Evolutionary conservation across 2,329 filamentous ascomycete species (phyloP).

Genomic region (Ascochyta viciae-villosae): DNA sequence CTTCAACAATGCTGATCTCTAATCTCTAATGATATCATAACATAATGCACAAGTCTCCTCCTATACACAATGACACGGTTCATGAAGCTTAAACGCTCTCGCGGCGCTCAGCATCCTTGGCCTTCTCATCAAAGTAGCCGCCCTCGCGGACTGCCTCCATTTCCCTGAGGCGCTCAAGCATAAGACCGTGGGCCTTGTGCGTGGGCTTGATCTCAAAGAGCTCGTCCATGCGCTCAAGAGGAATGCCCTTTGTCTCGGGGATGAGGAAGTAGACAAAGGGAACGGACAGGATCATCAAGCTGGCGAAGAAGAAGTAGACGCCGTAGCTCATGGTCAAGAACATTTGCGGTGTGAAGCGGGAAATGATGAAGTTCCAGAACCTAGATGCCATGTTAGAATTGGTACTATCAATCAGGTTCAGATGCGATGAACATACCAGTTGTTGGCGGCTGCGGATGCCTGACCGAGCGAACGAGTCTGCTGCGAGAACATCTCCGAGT

Average conservation of each 20-base stretch:
- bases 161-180: slow-evolving; percentile 48
- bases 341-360: slow-evolving; percentile 72
- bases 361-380: slow-evolving; percentile 73
- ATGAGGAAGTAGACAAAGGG: slow-evolving; percentile 56
- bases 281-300: slow-evolving; percentile 54
- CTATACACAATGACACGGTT: neutral
- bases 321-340: slow-evolving; percentile 55
- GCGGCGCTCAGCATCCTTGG: slow-evolving; percentile 13
- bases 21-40: neutral
- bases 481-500: slow-evolving; percentile 76
- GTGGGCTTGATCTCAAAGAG: slow-evolving; percentile 54
- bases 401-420: no score
- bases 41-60: neutral
- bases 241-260: slow-evolving; percentile 55
- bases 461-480: slow-evolving; percentile 71
- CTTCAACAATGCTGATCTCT: slow-evolving; percentile 1
- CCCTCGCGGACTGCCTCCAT: slow-evolving; percentile 42
- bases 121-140: slow-evolving; percentile 17
- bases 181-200: slow-evolving; percentile 48
- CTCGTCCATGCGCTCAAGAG: slow-evolving; percentile 56
- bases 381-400: neutral
- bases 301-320: slow-evolving; percentile 57
- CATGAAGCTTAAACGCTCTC: slow-evolving; percentile 8
- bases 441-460: slow-evolving; percentile 73
- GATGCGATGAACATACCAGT: slow-evolving; percentile 59